phyloP scores from a whole-genome alignment of 169 alveolate genomes.

The Plasmodium ovale region DNA sequence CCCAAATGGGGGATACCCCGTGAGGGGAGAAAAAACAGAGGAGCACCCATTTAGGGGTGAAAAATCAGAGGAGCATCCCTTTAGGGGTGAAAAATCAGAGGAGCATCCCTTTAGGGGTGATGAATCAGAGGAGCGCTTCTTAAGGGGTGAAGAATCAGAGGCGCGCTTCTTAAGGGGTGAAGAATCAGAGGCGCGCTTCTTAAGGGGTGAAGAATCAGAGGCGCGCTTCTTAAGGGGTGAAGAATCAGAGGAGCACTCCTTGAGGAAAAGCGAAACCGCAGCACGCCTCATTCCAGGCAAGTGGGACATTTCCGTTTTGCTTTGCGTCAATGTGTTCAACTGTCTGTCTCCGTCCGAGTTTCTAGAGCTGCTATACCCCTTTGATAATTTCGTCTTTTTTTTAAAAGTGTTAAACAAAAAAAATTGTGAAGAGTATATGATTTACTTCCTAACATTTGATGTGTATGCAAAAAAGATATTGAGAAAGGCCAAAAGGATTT shows the following conservation, averaged over 20 bases:
- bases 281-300: neutral
- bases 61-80: neutral
- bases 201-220: neutral
- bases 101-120: neutral
- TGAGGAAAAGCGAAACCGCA: neutral
- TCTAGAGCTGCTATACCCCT: constrained; percentile 51
- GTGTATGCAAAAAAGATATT: constrained; percentile 36
- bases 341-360: constrained; percentile 66
- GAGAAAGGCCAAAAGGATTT: constrained; percentile 12
- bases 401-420: constrained; percentile 62
- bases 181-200: no score
- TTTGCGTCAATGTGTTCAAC: constrained; percentile 57
- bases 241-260: neutral
- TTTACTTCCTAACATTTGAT: constrained; percentile 54
- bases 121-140: no score
- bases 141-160: neutral
- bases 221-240: neutral
- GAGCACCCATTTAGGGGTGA: neutral
- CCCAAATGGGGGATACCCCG: neutral
- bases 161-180: neutral
- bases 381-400: constrained; percentile 59
- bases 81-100: neutral
- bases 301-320: constrained; percentile 22
- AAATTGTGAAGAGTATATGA: constrained; percentile 59
- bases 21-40: neutral